Evolutionary conservation across 2,329 filamentous ascomycete species (phyloP), one percentile per base, ranked within the genome.

Genomic region (Cadophora sp.): DNA sequence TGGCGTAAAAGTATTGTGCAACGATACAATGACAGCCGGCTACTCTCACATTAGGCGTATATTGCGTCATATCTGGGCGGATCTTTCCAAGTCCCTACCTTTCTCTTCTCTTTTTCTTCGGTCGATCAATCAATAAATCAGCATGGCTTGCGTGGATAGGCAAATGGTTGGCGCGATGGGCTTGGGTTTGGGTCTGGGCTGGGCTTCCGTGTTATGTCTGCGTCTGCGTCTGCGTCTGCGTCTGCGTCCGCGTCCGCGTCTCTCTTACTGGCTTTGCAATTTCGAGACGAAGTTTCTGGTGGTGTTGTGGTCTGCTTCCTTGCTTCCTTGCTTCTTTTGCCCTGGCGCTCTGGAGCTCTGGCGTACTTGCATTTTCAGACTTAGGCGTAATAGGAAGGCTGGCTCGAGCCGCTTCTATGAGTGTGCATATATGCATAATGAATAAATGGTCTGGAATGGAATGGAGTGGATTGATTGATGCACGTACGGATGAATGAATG

Each of bases 1-100:
- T 94, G 45, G 91, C 91, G 30, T 94, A 66, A 68, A 59, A 14
- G n/a, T 22, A 16, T 16, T 13, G 24, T 3, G 4, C 36, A 39
- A 39, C 8, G 8, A 39, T 39, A 18, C n/a, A 50, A 27, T 50
- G 18, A 39, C 9, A 30, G 53, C 20, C 53, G 6, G 7, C 45
- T n/a, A 22, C 14, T 41, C 3, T 41, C 30, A 56, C 18, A 20
- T 20, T 24, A 36, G 51, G 53, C 18, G 53, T 14, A 41, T 58
- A 3, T 41, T 20, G n/a, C 20, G n/a, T 58, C 53, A 39, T 53
- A 22, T 53, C 14, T 16, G 8, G 50, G 8, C 24, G n/a, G 5
- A 53, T n/a, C 2, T 56, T 3, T 39, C 20, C 30, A 6, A n/a
- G 33, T 41, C 33, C 41, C 8, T 39, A 18, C 9, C 16, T n/a